Evolutionary conservation across 805 yeast genomes (phyloP), one percentile per base, ranked within the genome.

Genomic region (Wickerhamiella dianesei): DNA sequence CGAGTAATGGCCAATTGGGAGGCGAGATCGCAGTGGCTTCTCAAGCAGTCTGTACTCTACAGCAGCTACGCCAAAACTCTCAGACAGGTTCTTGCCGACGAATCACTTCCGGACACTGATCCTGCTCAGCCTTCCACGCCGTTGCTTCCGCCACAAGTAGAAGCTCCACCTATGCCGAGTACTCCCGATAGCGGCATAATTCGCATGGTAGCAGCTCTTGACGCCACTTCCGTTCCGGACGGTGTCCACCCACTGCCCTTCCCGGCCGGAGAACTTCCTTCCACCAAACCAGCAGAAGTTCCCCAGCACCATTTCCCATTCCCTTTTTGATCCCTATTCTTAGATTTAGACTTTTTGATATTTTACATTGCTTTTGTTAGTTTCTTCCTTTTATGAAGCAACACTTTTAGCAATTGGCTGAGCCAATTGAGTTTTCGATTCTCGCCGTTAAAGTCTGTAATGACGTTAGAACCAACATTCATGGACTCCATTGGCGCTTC

Each of bases 1-100:
- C 57, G 58, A 36, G 64, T 63, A 4, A 56, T 55, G 32, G 35
- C 52, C 22, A 63, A 63, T 52, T 63, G 67, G 67, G 63, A 60
- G 44, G 48, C 53, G 14, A 60, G 62, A 53, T 53, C 57, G 12
- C 60, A 55, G 53, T 60, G 54, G 43, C 51, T 63, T 43, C 47
- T 56, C 35, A 58, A 56, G 44, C 61, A 61, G 48, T 52, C 57
- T 13, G 54, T 55, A 32, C 51, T 61, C 35, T 63, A 57, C 52
- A 54, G 54, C 37, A 48, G 53, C 12, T 63, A 63, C 48, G 40
- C 44, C 45, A 44, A 40, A 39, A 42, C 47, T 2, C 48, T 49
- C 37, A 6, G 32, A 6, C 32, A 25, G 12, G 32, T 25, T 6
- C 12, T 25, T 6, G 32, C 32, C 12, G 32, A 25, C 6, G 32